Base-by-base conservation (phyloP, 306 rosid genomes). In the Medicago truncatula region DNA sequence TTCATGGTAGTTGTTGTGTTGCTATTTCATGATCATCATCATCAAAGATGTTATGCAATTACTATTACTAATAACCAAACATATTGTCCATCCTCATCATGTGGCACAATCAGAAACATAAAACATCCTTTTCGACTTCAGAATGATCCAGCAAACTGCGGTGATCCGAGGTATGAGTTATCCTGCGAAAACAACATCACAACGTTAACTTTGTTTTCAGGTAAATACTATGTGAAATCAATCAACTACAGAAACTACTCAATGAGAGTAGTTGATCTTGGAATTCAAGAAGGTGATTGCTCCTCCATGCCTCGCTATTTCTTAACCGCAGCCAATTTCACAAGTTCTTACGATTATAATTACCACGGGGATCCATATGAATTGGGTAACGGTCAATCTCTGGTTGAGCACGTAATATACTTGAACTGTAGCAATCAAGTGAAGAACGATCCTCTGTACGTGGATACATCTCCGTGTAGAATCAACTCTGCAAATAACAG, bases 361-460 rank as follows among this genome's bases (percentile, higher is more conserved):
- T 1, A 2, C 7, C 0, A 17, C 16, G 0, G 16, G n/a, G 38
- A 20, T 44, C 53, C 31, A 2, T 18, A 40, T 3, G 2, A 44
- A 21, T 0, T 7, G 2, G 14, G 2, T 3, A 3, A 5, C 15
- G 0, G 0, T 15, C 36, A 14, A 14, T 9, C 31, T 3, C 2
- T 4, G 14, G 4, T 3, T 1, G 6, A 0, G 9, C 2, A 16
- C 21, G 2, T 63, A 64, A 38, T 38, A 8, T 82, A 46, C 65
- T 72, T 82, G 71, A 52, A 77, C 9, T 73, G 83, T n/a, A 73
- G 12, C 8, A 18, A 73, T 1, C 63, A 31, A 18, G 75, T 79
- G 44, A 72, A 4, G 6, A 52, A 54, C 2, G 34, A 18, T 54
- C 6, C 1, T 1, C 0, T 0, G 28, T 79, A 72, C 7, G 74